Percentiles rank a stretch among this genome's conserved stretches.
phyloP scores from a whole-genome alignment of 371 early-diverging fungal genomes.

The Batkoa obscura region DNA sequence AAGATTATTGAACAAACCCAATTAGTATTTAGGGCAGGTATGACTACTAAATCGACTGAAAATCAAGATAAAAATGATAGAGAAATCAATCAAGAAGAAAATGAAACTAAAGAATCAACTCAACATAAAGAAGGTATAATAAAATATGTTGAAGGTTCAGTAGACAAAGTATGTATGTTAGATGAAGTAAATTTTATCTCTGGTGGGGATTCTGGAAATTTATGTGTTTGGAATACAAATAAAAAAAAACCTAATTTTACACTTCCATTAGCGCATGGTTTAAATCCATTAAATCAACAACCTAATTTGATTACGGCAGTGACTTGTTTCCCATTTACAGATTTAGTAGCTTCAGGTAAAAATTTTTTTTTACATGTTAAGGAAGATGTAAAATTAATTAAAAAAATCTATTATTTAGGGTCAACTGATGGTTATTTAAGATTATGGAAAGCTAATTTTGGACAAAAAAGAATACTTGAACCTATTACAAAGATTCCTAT shows the following conservation, averaged over 20 bases:
- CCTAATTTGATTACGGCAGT: constrained; percentile 74
- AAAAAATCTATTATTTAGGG: not conserved
- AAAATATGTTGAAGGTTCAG: constrained; percentile 33
- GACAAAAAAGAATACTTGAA: constrained; percentile 41
- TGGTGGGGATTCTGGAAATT: constrained; percentile 71
- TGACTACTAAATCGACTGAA: not conserved
- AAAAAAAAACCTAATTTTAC: constrained; percentile 82
- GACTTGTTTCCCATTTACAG: constrained; percentile 61
- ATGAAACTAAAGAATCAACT: constrained; percentile 10
- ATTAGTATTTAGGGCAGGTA: constrained; percentile 72
- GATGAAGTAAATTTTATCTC: constrained; percentile 79
- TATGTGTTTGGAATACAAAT: constrained; percentile 56
- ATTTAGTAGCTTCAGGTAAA: constrained; percentile 67
- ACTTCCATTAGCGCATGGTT: constrained; percentile 54
- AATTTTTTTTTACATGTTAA: constrained; percentile 1
- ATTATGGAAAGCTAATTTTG: constrained; percentile 56
- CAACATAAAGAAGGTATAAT: too few relatives aligned
- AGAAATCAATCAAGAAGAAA: too few relatives aligned
- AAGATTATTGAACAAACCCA: constrained; percentile 88
- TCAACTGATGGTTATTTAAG: constrained; percentile 75
- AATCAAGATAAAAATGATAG: constrained; percentile 5
- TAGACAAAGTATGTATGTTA: constrained; percentile 75
- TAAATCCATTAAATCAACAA: constrained; percentile 20
- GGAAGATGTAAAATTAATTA: not conserved
- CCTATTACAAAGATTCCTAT: constrained; percentile 34